Percentiles rank a stretch among this genome's conserved stretches.
Evolutionary conservation across 2,329 filamentous ascomycete species (phyloP).

Genomic region (Apiospora aurea): DNA sequence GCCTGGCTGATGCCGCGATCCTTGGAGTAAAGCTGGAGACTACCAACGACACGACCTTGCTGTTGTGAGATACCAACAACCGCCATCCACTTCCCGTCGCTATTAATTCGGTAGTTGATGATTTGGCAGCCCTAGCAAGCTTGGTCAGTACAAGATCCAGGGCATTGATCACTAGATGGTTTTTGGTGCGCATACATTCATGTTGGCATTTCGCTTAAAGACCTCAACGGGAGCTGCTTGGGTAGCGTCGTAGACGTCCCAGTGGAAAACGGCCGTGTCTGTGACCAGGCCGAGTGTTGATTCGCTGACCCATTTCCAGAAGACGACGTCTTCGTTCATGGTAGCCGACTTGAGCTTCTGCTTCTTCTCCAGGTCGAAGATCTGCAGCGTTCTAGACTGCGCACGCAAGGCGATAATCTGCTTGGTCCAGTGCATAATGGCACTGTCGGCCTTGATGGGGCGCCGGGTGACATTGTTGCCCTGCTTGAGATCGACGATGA

Average conservation of each 20-base stretch:
- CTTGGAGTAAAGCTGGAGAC: constrained; percentile 96
- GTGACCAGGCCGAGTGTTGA: constrained; percentile 88
- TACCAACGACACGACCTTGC: constrained; percentile 90
- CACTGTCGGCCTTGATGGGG: constrained; percentile 98
- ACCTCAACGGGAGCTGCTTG: constrained; percentile 85
- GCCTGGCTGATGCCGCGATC: constrained; percentile 97
- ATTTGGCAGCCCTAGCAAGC: constrained; percentile 86
- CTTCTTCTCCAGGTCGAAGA: constrained; percentile 94
- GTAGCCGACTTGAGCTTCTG: constrained; percentile 95
- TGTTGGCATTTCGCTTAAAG: constrained; percentile 92
- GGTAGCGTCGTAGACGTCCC: constrained; percentile 90
- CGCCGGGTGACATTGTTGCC: constrained; percentile 93
- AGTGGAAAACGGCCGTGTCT: constrained; percentile 91
- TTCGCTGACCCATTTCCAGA: constrained; percentile 99
- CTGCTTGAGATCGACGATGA: constrained; percentile 98
- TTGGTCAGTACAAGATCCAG: not conserved
- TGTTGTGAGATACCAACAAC: constrained; percentile 95
- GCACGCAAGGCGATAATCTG: constrained; percentile 98
- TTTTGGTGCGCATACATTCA: constrained; percentile 67
- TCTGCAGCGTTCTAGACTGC: constrained; percentile 91
- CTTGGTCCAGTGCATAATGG: constrained; percentile 98
- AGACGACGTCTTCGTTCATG: constrained; percentile 97
- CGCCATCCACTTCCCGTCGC: constrained; percentile 98
- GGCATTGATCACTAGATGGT: not conserved
- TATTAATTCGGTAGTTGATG: constrained; percentile 98